phyloP scores from a whole-genome alignment of 768 basidiomycete species.

The Gloeopeniophorella convolvens region DNA sequence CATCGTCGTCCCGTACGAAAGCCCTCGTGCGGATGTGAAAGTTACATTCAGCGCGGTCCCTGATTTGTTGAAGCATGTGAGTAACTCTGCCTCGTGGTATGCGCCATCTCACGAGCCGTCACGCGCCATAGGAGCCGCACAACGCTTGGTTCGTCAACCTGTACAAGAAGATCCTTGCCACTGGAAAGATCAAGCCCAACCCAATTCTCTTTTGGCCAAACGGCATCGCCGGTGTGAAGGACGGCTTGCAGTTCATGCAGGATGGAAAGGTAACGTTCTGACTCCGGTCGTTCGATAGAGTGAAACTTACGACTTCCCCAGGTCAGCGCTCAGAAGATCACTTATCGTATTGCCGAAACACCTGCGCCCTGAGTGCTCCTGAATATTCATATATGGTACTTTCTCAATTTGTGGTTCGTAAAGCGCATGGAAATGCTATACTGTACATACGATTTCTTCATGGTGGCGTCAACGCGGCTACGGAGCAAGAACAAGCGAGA shows the following conservation, averaged over 20 bases:
- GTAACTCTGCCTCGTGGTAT: not conserved
- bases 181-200: conserved; percentile 24
- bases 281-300: not conserved
- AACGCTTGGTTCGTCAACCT: conserved; percentile 22
- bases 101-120: not conserved
- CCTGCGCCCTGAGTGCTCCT: conserved; percentile 4
- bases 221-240: conserved; percentile 24
- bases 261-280: conserved; percentile 22
- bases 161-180: conserved; percentile 19
- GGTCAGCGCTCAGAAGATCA: conserved; percentile 28
- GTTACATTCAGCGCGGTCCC: not conserved
- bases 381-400: no score
- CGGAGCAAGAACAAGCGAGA: no score
- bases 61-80: conserved; percentile 1
- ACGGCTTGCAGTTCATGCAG: conserved; percentile 26
- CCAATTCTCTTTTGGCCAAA: conserved; percentile 23
- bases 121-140: conserved; percentile 14
- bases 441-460: no score
- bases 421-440: no score
- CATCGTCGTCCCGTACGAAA: conserved; percentile 6
- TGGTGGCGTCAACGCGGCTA: no score
- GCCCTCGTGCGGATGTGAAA: not conserved
- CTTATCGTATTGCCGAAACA: conserved; percentile 22
- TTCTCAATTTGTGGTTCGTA: no score
- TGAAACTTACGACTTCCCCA: not conserved